Base-by-base conservation (phyloP, 306 rosid genomes). In the Alnus rubra region DNA sequence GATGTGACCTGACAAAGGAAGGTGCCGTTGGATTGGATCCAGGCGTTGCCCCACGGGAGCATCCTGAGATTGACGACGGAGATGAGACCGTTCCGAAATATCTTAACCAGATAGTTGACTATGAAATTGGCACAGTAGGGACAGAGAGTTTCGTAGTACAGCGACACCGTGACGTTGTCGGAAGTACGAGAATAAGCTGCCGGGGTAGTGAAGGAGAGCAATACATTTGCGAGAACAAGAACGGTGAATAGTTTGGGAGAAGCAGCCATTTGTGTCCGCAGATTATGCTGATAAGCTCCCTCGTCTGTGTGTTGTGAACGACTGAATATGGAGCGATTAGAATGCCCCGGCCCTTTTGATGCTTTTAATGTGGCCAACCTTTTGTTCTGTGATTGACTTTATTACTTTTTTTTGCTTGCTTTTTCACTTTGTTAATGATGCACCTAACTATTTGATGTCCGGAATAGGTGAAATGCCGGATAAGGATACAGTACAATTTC, bases 1-100 rank as follows among this genome's bases (percentile, higher is more conserved):
- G 19, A 70, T 13, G 16, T 10, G 39, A 87, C 98, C 95, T 94
- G 97, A 81, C 97, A 92, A 78, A 68, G 0, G 76, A 88, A 55
- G 76, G 88, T 49, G 81, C 86, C 91, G 79, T 90, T 64, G 14
- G 91, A 78, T 19, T 87, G 60, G 83, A 86, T 73, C 89, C 84
- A 77, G 69, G 98, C 89, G 14, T 94, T 94, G 15, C 98, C 98
- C 97, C 98, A 94, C 19, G 98, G 97, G 37, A 89, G 35, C 95
- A 94, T 12, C 64, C 93, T 87, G 82, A 94, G 97, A 78, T 91
- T 70, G 18, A 92, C 88, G 83, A 85, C 53, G 82, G 92, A 84
- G 87, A 88, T 87, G 3, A 94, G 92, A 7, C 85, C 95, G 5
- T 87, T 92, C 82, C 87, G 84, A 82, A 94, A 94, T 86, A 92